Base-by-base conservation (phyloP, 78 protist species). In the Pigoraptor vietnamica region DNA sequence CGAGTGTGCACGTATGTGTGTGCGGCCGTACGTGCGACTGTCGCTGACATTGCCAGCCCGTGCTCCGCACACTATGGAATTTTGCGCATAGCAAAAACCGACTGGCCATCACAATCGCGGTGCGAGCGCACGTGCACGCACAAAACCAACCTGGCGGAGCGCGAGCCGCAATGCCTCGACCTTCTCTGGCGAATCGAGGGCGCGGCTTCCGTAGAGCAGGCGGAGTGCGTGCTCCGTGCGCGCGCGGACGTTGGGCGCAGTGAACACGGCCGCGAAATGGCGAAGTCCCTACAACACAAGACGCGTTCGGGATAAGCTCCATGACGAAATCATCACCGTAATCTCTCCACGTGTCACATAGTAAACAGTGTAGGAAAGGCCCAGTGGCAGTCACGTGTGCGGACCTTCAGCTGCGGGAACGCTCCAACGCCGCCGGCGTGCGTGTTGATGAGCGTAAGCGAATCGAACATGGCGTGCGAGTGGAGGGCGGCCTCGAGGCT, bases 401-500 rank as follows among this genome's bases (percentile, higher is more conserved):
- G n/a, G n/a, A 48, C 67, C 14, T 48, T 48, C 29, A 48, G 14
- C 14, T 48, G 67, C 35, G 86, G 86, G n/a, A 81, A 29, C 9
- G 86, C 21, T 32, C 86, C 36, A 32, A 32, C 14, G 21, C 38
- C 88, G 1, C 88, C 88, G 24, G 88, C 88, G 25, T 83, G 88
- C 88, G 88, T 83, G 38, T 83, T 83, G 88, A 83, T 14, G 88
- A 83, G 88, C 9, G 88, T 83, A 19, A 83, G 39, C 39, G 88
- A 83, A 9, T 29, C 38, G 19, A 83, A 83, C 34, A 23, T 6
- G 23, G 21, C 35, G 39, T 6, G 88, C 35, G 88, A 29, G 39
- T 34, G 39, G 88, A 14, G 2, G 23, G 23, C 39, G 34, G 38
- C 38, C 19, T 83, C 88, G 37, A 83, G 9, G 1, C 37, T 1